These are phyloP conservation scores for Phytopythium ostracodes DNA, from an alignment of 352 stramenopile genomes.

Conservation along the genomic window DNA sequence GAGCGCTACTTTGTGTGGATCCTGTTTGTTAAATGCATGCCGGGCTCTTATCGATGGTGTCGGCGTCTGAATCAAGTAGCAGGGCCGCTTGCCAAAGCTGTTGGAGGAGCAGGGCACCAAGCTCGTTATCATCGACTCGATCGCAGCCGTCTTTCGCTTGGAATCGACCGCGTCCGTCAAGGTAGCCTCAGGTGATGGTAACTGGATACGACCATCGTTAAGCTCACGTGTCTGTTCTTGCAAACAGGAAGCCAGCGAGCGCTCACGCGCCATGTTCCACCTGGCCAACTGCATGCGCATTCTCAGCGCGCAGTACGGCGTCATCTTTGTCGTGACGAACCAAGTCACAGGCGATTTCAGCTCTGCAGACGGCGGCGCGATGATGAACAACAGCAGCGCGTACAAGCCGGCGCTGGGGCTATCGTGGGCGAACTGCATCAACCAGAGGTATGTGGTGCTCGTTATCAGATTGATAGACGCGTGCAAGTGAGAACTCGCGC, in stretches of 20 bases:
- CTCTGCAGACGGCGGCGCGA: constrained; percentile 14
- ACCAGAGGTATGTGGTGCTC: constrained; percentile 50
- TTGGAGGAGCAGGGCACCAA: constrained; percentile 72
- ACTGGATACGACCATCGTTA: neutral
- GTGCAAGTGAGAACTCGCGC: neutral
- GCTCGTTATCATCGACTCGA: constrained; percentile 78
- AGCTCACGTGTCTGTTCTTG: neutral
- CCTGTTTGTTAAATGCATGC: neutral
- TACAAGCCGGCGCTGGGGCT: constrained; percentile 63
- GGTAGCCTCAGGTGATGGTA: constrained; percentile 15
- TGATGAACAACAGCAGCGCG: constrained; percentile 9
- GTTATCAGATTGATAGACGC: neutral
- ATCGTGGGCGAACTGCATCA: constrained; percentile 84
- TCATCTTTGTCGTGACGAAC: constrained; percentile 76
- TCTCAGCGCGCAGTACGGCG: constrained; percentile 67
- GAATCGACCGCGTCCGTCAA: constrained; percentile 68
- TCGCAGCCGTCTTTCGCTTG: constrained; percentile 69
- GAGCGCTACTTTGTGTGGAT: neutral
- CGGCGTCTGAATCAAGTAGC: constrained; percentile 20
- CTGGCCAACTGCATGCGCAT: constrained; percentile 84
- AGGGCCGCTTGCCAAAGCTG: constrained; percentile 58
- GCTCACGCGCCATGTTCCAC: constrained; percentile 77
- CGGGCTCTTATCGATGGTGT: neutral
- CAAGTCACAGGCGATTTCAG: constrained; percentile 75
- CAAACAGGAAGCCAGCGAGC: constrained; percentile 55